Evolutionary conservation across 2,329 filamentous ascomycete species (phyloP).

Genomic region (Cladobotryum mycophilum): DNA sequence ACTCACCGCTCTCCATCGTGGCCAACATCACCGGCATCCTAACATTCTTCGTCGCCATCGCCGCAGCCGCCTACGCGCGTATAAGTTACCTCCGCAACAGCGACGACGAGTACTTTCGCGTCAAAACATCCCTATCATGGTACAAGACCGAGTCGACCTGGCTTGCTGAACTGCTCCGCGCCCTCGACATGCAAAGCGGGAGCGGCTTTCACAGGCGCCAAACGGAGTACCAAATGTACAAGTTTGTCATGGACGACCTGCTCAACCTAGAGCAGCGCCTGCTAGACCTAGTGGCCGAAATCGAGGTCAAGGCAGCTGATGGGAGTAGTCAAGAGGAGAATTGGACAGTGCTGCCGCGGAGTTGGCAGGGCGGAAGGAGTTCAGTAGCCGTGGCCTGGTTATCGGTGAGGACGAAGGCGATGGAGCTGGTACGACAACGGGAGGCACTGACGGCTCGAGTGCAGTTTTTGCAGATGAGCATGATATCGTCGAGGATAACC

Average conservation of each 20-base stretch:
- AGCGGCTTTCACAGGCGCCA: conserved; percentile 14
- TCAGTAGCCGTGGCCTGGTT: conserved; percentile 41
- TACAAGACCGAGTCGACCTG: conserved; percentile 44
- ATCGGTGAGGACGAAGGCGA: conserved; percentile 35
- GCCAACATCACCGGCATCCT: conserved; percentile 40
- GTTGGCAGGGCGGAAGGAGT: conserved; percentile 31
- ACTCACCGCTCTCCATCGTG: conserved; percentile 40
- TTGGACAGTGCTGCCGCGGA: conserved; percentile 33
- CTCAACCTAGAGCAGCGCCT: conserved; percentile 37
- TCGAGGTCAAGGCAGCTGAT: conserved; percentile 26
- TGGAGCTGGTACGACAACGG: conserved; percentile 40
- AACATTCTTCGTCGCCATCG: conserved; percentile 41
- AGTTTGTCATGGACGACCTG: conserved; percentile 42
- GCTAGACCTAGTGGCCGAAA: conserved; percentile 39
- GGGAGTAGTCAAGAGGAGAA: conserved; percentile 9
- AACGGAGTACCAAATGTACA: conserved; percentile 41
- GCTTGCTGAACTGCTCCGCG: conserved; percentile 36
- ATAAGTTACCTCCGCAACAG: conserved; percentile 40
- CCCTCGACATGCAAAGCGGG: conserved; percentile 20
- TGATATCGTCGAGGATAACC: conserved; percentile 6
- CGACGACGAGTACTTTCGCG: conserved; percentile 40
- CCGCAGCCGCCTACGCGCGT: conserved; percentile 37
- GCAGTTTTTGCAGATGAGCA: conserved; percentile 41
- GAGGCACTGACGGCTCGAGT: conserved; percentile 39
- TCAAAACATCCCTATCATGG: conserved; percentile 41